phyloP scores from a whole-genome alignment of 208 protist species.

The Porcisia deanei region DNA sequence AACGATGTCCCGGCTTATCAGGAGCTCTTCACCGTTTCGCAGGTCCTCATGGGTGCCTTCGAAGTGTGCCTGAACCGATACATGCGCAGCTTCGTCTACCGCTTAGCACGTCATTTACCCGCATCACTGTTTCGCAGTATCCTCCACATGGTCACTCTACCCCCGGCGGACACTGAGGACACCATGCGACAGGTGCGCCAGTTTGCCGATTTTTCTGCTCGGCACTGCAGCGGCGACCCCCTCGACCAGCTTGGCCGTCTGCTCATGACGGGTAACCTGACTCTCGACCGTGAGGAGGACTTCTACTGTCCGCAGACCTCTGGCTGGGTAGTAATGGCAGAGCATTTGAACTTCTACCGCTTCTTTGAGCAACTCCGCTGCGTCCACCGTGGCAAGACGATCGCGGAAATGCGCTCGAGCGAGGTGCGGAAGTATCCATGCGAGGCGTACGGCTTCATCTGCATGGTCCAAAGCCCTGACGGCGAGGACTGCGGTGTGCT shows the following conservation, averaged over 20 bases:
- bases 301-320: constrained; percentile 90
- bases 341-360: constrained; percentile 99
- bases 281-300: constrained; percentile 85
- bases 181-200: constrained; percentile 61
- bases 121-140: constrained; percentile 56
- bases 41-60: constrained; percentile 91
- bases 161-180: constrained; percentile 24
- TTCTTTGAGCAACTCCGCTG: constrained; percentile 99
- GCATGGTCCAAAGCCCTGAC: constrained; percentile 99
- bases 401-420: constrained; percentile 98
- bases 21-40: constrained; percentile 96
- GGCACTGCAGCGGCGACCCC: constrained; percentile 41
- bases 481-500: constrained; percentile 99
- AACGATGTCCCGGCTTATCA: constrained; percentile 96
- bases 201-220: constrained; percentile 51
- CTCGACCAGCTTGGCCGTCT: constrained; percentile 65
- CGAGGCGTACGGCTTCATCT: constrained; percentile 99
- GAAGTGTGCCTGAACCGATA: constrained; percentile 87
- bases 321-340: constrained; percentile 98
- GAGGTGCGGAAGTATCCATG: constrained; percentile 98
- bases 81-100: constrained; percentile 49
- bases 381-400: constrained; percentile 98
- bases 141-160: constrained; percentile 30
- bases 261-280: constrained; percentile 85
- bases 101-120: constrained; percentile 57